phyloP scores from a whole-genome alignment of 441 rosid genomes.

The Adansonia madagascariensis region DNA sequence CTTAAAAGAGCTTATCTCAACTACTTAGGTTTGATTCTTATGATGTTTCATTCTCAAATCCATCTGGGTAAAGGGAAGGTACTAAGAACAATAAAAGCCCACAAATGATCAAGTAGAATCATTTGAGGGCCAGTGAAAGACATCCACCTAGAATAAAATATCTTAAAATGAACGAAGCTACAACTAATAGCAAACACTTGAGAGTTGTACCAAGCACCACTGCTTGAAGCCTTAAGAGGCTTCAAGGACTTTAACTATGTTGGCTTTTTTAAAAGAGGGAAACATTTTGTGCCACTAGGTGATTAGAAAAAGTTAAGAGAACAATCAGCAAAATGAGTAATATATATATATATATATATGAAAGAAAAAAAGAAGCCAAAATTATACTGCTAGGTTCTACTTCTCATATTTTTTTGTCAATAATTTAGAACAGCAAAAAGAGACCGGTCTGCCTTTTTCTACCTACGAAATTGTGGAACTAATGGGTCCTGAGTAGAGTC shows the following conservation, averaged over 20 bases:
- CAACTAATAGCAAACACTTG: neutral
- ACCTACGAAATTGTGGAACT: neutral
- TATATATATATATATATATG: neutral
- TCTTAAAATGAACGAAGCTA: neutral
- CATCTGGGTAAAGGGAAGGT: neutral
- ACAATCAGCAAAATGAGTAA: neutral
- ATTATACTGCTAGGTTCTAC: neutral
- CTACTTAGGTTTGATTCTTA: neutral
- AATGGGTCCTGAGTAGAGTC: neutral
- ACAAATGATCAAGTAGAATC: neutral
- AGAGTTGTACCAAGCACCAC: neutral
- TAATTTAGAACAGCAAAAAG: neutral
- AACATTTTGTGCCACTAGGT: neutral
- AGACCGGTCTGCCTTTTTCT: neutral
- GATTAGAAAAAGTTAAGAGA: neutral
- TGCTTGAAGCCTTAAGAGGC: neutral
- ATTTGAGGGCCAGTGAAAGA: neutral
- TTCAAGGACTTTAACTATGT: neutral
- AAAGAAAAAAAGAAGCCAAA: neutral
- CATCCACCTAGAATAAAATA: neutral
- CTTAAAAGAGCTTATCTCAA: neutral
- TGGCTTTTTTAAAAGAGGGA: neutral
- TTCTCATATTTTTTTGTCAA: neutral
- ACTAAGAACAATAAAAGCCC: neutral
- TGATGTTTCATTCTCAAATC: neutral